Conservation (phyloP, 768 basidiomycete species). For the Phaffia tasmanica region DNA sequence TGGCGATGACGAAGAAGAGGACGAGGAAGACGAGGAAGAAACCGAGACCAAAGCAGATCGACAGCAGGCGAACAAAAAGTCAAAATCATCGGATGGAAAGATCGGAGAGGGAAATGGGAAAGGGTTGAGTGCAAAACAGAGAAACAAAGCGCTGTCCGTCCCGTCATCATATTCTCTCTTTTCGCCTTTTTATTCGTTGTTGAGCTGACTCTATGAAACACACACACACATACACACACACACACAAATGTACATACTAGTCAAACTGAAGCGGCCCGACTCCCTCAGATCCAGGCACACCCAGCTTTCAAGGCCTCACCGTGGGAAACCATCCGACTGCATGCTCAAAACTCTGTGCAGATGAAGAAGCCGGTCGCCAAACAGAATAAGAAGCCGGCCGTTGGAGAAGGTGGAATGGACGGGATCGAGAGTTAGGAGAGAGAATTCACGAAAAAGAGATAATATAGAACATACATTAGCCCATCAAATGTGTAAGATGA, state of each 20-base stretch:
- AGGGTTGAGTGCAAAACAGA: not conserved
- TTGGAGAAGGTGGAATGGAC: no score
- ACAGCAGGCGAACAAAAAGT: not conserved
- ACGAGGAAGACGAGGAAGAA: slow-evolving; percentile 7
- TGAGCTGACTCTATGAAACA: not conserved
- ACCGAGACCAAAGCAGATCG: not conserved
- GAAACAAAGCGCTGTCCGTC: slow-evolving; percentile 45
- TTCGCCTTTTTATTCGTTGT: slow-evolving; percentile 56
- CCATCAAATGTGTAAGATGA: no score
- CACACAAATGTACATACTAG: no score
- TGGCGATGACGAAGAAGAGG: slow-evolving; percentile 1
- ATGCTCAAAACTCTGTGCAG: slow-evolving; percentile 23
- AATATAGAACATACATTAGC: no score
- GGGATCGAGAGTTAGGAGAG: no score
- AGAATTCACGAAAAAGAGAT: no score
- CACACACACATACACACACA: no score
- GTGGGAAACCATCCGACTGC: slow-evolving; percentile 23
- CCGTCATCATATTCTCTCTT: slow-evolving; percentile 62
- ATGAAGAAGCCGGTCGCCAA: no score
- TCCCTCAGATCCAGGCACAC: slow-evolving; percentile 19
- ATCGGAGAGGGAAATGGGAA: not conserved
- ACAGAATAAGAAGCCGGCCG: no score
- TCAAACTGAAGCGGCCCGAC: slow-evolving; percentile 2
- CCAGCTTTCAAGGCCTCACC: slow-evolving; percentile 18
- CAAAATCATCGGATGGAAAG: not conserved